Conservation (phyloP, 257 asterid genomes). For the Galeopsis tetrahit region DNA sequence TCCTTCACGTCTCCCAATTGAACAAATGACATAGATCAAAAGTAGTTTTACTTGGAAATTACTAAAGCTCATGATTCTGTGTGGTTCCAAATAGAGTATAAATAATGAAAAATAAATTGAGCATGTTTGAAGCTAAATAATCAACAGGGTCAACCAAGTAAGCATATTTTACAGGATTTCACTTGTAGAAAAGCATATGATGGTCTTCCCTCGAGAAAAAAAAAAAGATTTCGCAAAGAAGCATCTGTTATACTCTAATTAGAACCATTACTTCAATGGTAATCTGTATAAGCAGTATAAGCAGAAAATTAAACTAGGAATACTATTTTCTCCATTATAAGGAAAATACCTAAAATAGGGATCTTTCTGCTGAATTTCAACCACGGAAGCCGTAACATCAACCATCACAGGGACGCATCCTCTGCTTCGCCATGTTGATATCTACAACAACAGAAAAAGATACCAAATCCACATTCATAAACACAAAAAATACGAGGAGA, state of each 20-base stretch:
- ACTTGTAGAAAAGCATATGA: neutral
- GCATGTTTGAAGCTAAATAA: neutral
- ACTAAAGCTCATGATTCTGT: neutral
- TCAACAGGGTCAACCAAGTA: neutral
- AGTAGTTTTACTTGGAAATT: neutral
- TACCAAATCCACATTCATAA: neutral
- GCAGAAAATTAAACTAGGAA: constrained; percentile 6
- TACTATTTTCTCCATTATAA: neutral
- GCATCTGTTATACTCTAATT: neutral
- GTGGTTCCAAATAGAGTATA: constrained; percentile 1
- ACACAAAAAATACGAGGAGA: neutral
- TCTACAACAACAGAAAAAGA: constrained; percentile 36
- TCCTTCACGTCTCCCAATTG: no score
- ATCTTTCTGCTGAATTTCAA: constrained; percentile 88
- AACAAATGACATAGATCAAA: neutral
- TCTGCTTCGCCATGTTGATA: constrained; percentile 84
- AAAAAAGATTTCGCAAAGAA: neutral
- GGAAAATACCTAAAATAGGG: constrained; percentile 62
- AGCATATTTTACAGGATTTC: constrained; percentile 12
- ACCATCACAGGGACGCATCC: constrained; percentile 72
- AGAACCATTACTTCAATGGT: neutral
- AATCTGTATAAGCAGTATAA: constrained; percentile 14
- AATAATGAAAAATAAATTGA: neutral
- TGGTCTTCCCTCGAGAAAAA: neutral
- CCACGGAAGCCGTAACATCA: constrained; percentile 73